A percentile compares a stretch with the other conserved stretches of the same genome.
phyloP scores from a whole-genome alignment of 805 yeast genomes.

The Teunomyces gatunensis region DNA sequence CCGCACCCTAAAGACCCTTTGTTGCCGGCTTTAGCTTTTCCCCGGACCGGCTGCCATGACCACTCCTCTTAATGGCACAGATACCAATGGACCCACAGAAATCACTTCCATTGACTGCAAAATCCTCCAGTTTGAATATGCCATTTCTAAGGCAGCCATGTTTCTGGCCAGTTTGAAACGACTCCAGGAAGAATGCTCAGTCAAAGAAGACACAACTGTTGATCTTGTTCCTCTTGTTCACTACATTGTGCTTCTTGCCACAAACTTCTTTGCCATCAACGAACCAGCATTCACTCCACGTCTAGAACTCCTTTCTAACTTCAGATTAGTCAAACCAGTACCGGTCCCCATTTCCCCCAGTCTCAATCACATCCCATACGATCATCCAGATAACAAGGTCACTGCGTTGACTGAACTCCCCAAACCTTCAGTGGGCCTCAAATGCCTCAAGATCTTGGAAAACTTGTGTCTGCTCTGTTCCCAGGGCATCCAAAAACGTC shows the following conservation, averaged over 20 bases:
- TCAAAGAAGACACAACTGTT: neutral
- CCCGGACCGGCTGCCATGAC: neutral
- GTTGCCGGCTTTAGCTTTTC: neutral
- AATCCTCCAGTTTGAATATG: constrained; percentile 57
- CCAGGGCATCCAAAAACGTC: constrained; percentile 39
- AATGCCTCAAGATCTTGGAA: constrained; percentile 29
- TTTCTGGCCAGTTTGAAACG: constrained; percentile 32
- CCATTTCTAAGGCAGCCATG: constrained; percentile 44
- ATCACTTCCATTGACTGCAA: constrained; percentile 48
- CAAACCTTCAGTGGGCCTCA: constrained; percentile 16
- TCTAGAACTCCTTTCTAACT: constrained; percentile 27
- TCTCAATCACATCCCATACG: constrained; percentile 42
- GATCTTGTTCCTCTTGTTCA: constrained; percentile 29
- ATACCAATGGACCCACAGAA: neutral
- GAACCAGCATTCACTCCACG: constrained; percentile 29
- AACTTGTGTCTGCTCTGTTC: constrained; percentile 24
- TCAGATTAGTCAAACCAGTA: constrained; percentile 22
- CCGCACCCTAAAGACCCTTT: neutral
- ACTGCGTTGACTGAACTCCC: constrained; percentile 33
- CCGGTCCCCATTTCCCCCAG: constrained; percentile 27
- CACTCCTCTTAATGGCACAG: neutral
- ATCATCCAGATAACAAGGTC: constrained; percentile 33
- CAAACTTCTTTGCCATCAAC: constrained; percentile 36
- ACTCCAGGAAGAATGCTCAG: constrained; percentile 10
- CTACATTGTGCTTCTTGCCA: constrained; percentile 30